A percentile compares a stretch with the other conserved stretches of the same genome.
Evolutionary conservation across 116 monocot genomes (phyloP).

Genomic region (Posidonia oceanica): DNA sequence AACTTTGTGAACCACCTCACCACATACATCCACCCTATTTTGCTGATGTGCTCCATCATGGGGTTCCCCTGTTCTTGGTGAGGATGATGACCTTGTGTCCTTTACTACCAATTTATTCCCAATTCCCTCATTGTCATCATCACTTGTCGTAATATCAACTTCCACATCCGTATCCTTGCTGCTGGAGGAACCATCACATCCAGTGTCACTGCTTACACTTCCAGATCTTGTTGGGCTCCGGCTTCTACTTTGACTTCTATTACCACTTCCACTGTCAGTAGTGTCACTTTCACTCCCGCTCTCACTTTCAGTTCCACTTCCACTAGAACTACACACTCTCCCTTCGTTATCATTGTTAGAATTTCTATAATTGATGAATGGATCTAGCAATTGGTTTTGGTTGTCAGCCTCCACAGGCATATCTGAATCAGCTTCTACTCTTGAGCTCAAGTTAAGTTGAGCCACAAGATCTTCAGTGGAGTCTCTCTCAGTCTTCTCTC

Average conservation of each 20-base stretch:
- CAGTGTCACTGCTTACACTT: no score
- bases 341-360: conserved; percentile 29
- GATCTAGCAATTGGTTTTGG: conserved; percentile 24
- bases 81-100: conserved; percentile 17
- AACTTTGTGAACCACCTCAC: neutral
- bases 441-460: conserved; percentile 13
- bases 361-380: conserved; percentile 9
- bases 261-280: no score
- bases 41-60: neutral
- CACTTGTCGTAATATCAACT: conserved; percentile 20
- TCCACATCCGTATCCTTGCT: no score
- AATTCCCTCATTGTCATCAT: conserved; percentile 46
- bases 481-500: conserved; percentile 21
- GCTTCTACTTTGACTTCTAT: no score
- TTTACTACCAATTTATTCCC: conserved; percentile 12
- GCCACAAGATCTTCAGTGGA: conserved; percentile 24
- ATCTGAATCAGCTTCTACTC: conserved; percentile 29
- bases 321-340: conserved; percentile 47
- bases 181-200: no score
- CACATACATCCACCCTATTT: neutral
- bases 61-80: conserved; percentile 7
- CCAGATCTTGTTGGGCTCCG: no score
- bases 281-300: no score
- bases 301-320: conserved; percentile 58
- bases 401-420: conserved; percentile 35